Evolutionary conservation across 140 eudicot species (phyloP).

Genomic region (Ambrosia hybrid): DNA sequence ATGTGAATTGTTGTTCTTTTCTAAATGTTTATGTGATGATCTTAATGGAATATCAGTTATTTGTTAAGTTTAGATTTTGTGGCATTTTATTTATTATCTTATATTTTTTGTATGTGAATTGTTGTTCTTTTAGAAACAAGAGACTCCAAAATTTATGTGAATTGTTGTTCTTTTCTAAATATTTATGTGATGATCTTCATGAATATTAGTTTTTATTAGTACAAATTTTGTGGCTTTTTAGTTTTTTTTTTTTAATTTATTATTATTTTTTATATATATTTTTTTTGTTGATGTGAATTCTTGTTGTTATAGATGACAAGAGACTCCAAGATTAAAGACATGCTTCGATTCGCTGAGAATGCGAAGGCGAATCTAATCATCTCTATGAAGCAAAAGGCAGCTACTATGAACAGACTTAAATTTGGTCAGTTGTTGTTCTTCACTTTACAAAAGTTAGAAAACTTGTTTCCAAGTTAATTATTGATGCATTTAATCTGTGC

Average conservation of each 20-base stretch:
- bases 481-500: not conserved
- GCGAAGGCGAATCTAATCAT: conserved; percentile 45
- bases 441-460: too few relatives aligned
- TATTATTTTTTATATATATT: too few relatives aligned
- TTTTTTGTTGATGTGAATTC: conserved; percentile 2
- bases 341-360: conserved; percentile 37
- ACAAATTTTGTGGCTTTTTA: too few relatives aligned
- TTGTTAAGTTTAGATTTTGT: not conserved
- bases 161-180: not conserved
- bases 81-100: not conserved
- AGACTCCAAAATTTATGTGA: conserved; percentile 1
- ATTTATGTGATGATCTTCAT: not conserved
- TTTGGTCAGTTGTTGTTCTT: conserved; percentile 46
- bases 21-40: not conserved
- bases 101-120: conserved; percentile 3
- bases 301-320: conserved; percentile 45
- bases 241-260: not conserved
- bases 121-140: conserved; percentile 39
- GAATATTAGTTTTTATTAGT: not conserved
- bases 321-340: conserved; percentile 30
- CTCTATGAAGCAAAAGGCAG: conserved; percentile 55
- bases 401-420: conserved; percentile 39
- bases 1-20: conserved; percentile 13
- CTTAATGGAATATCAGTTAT: not conserved
- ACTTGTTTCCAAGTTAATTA: not conserved